These are phyloP conservation scores for Calonectria montana DNA, from an alignment of 2,329 filamentous ascomycete genomes.

Conservation along the genomic window DNA sequence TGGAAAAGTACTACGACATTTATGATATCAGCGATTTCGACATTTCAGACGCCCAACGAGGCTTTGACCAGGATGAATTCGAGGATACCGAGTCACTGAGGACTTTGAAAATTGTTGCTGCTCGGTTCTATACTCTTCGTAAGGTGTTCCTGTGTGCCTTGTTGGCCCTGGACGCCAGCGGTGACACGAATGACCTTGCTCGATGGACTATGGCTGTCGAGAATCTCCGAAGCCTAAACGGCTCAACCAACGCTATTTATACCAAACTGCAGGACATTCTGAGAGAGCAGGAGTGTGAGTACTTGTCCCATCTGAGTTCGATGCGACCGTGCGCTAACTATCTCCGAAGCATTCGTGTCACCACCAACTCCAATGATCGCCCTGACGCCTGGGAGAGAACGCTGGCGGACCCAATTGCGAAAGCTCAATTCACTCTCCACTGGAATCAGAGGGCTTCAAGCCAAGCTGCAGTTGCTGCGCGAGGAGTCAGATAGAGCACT, in stretches of 20 bases:
- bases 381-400: slow-evolving; percentile 80
- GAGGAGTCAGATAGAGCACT: slow-evolving; percentile 88
- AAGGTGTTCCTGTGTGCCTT: slow-evolving; percentile 92
- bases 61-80: slow-evolving; percentile 74
- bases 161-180: slow-evolving; percentile 85
- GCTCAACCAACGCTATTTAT: slow-evolving; percentile 70
- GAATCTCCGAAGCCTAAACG: slow-evolving; percentile 75
- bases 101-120: slow-evolving; percentile 82
- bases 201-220: slow-evolving; percentile 85
- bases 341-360: slow-evolving; percentile 59
- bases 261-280: slow-evolving; percentile 76
- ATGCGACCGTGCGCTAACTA: slow-evolving; percentile 23
- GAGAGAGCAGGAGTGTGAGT: slow-evolving; percentile 82
- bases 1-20: slow-evolving; percentile 94
- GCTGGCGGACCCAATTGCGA: slow-evolving; percentile 86
- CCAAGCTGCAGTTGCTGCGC: slow-evolving; percentile 90
- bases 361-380: slow-evolving; percentile 69
- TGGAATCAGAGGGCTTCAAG: slow-evolving; percentile 90
- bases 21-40: slow-evolving; percentile 83
- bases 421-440: slow-evolving; percentile 90
- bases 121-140: slow-evolving; percentile 82
- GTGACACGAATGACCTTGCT: slow-evolving; percentile 79
- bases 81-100: slow-evolving; percentile 84
- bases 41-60: slow-evolving; percentile 75
- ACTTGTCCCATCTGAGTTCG: not conserved